Base-by-base conservation (phyloP, 1,284 basidiomycete species). In the Melanopsichium pennsylvanicum region DNA sequence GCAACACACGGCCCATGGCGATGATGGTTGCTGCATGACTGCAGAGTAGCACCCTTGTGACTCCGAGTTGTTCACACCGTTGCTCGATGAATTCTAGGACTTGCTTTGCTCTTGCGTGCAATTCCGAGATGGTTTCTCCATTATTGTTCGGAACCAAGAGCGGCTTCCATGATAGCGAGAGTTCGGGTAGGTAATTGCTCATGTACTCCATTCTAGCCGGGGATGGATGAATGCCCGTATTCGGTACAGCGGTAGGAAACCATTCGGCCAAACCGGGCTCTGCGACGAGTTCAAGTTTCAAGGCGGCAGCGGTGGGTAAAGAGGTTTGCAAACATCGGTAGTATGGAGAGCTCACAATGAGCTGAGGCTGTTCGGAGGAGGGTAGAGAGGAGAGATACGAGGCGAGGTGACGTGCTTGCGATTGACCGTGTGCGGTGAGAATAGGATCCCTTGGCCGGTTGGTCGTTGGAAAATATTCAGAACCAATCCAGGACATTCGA, bases 241-340 rank as follows among this genome's bases (percentile, higher is more conserved):
- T 85, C 0, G 86, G 31, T 2, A 86, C 7, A 79, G 82, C 90
- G 23, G 88, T 90, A 2, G 89, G 89, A 80, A 89, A 93, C 91
- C 91, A 93, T 81, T 93, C 92, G 5, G 87, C 86, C 10, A 93
- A 78, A 9, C 91, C 91, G 66, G 92, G 90, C 87, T 85, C 84
- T 4, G 90, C 85, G 58, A 86, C 88, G 40, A 93, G 86, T 1
- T 90, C 89, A 3, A 91, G 52, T 2, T 83, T 83, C 12, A 93
- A 84, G 0, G 85, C 85, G 42, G 84, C 81, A 8, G 90, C 86
- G 2, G 85, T 83, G 0, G 91, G 91, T 27, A 85, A 82, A 0
- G 88, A 82, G 0, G 91, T 93, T 78, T 93, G 90, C 26, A 93
- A 82, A 79, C 91, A 93, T 22, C 91, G 88, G 82, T 92, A 91